phyloP scores from a whole-genome alignment of 208 protist genomes.

The Tetramitus jugosus region DNA sequence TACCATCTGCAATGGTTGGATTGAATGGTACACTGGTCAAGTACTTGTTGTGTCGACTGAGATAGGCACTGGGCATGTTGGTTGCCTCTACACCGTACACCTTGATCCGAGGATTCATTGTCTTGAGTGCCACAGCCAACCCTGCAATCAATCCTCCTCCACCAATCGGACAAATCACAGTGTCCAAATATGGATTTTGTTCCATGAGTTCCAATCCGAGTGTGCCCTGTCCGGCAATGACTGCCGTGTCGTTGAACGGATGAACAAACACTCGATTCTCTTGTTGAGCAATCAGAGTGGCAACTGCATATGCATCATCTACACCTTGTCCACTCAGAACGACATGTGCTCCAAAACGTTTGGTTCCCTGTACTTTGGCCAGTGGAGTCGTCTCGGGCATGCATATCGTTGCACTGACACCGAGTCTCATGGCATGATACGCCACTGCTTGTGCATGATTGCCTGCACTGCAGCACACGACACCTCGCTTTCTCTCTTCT shows the following conservation, averaged over 20 bases:
- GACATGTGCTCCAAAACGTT: slow-evolving; percentile 58
- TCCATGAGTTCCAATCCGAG: slow-evolving; percentile 73
- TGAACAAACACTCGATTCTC: slow-evolving; percentile 65
- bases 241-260: slow-evolving; percentile 65
- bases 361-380: slow-evolving; percentile 65
- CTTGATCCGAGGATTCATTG: slow-evolving; percentile 66
- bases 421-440: slow-evolving; percentile 63
- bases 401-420: slow-evolving; percentile 69
- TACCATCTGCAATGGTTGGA: slow-evolving; percentile 74
- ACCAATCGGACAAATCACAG: slow-evolving; percentile 68
- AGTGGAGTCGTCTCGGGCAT: slow-evolving; percentile 74
- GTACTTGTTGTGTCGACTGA: slow-evolving; percentile 51
- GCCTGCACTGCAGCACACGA: slow-evolving; percentile 66
- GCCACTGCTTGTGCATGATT: slow-evolving; percentile 69
- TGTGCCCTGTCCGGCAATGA: slow-evolving; percentile 73
- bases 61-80: slow-evolving; percentile 47
- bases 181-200: slow-evolving; percentile 67
- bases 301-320: slow-evolving; percentile 56
- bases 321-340: slow-evolving; percentile 60
- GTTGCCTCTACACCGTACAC: slow-evolving; percentile 72
- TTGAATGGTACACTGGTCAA: slow-evolving; percentile 45
- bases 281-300: slow-evolving; percentile 40
- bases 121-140: slow-evolving; percentile 69
- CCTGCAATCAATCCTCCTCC: slow-evolving; percentile 73
- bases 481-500: slow-evolving; percentile 55